Evolutionary conservation across 169 alveolate species (phyloP), one percentile per base, ranked within the genome.

Genomic region (Miamiensis avidus): DNA sequence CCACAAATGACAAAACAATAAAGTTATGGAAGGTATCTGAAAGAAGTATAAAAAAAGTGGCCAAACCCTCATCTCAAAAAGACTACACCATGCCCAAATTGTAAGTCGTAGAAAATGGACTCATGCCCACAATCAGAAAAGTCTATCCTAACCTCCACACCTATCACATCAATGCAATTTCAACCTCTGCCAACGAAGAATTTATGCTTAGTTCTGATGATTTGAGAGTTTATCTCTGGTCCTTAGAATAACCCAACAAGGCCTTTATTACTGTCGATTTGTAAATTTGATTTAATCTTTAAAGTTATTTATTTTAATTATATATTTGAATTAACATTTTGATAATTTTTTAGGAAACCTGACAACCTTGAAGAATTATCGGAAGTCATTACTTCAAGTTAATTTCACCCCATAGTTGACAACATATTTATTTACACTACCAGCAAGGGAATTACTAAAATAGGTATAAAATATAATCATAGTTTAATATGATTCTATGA

Each of bases 381-480:
- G 33, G 97, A 94, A 84, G 95, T 94, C 0, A 92, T 94, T 64
- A 94, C 97, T 27, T 93, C 91, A 49, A 91, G 93, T 29, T 82
- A 91, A 77, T 91, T 83, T 75, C 95, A 91, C 77, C 97, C 95
- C 11, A 65, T 30, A 30, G 75, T 87, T 27, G 87, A 92, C 64
- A 89, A 91, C 69, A 64, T 74, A 28, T 89, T 94, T 75, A 75
- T 94, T 1, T 94, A 91, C 83, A 84, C 95, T 11, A 87, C 93
- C 27, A 78, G 92, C 28, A 91, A 90, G 76, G 97, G 97, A n/a
- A 87, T 88, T 0, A 89, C 91, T 25, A 85, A 91, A 76, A 75
- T 90, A 72, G 89, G 94, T 81, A 49, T 49, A 11, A 11, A 11
- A 11, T 49, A 11, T 11, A n/a, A n/a, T n/a, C n/a, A n/a, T n/a